Evolutionary conservation across 129 eudicot species (phyloP).

Genomic region (Smallanthus sonchifolius): DNA sequence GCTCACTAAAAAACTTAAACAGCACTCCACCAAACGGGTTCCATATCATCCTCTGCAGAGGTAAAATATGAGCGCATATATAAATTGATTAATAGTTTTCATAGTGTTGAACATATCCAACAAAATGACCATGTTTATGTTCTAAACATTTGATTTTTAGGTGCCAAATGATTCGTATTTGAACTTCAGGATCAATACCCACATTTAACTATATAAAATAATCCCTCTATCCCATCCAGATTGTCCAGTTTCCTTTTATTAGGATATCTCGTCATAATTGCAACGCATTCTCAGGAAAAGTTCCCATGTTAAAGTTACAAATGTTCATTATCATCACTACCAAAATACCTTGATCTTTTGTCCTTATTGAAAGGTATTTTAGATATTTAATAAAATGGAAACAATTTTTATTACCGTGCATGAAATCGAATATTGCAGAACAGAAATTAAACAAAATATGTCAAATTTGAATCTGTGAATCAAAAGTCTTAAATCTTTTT

Average conservation of each 20-base stretch:
- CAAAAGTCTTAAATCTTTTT: not conserved
- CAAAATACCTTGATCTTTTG: not conserved
- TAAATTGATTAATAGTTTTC: not conserved
- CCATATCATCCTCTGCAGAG: constrained; percentile 24
- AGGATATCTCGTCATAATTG: not conserved
- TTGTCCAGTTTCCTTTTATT: not conserved
- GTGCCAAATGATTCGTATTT: not conserved
- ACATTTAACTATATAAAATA: not conserved
- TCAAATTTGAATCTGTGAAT: not conserved
- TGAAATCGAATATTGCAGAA: not conserved
- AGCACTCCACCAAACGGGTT: constrained; percentile 33
- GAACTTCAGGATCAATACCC: not conserved
- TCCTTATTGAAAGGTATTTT: not conserved
- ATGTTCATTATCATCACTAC: constrained; percentile 1
- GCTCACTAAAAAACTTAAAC: constrained; percentile 18
- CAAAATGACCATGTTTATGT: not conserved
- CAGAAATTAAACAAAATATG: not conserved
- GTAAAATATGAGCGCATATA: not conserved
- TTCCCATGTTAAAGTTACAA: not conserved
- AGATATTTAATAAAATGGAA: not conserved
- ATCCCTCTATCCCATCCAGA: not conserved
- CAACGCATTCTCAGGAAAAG: not conserved
- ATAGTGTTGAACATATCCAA: not conserved
- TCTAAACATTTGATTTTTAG: not conserved
- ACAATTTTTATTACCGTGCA: not conserved